phyloP scores from a whole-genome alignment of 1,284 basidiomycete genomes.

The Peniophora sp. region DNA sequence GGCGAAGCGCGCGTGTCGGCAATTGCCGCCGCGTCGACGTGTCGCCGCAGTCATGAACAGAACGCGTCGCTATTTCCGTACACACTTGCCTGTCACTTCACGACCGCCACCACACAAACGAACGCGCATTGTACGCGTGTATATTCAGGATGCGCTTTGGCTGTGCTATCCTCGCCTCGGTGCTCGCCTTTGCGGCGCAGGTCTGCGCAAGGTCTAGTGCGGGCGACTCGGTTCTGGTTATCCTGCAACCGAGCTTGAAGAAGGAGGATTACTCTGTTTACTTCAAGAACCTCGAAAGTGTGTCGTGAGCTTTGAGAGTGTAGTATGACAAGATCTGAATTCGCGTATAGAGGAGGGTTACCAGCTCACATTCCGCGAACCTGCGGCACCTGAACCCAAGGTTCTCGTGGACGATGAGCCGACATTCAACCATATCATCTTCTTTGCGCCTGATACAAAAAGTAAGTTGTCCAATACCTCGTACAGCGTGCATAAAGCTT shows the following conservation, averaged over 20 bases:
- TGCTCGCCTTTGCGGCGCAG: constrained; percentile 24
- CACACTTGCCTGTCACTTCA: neutral
- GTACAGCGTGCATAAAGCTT: neutral
- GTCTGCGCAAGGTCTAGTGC: constrained; percentile 68
- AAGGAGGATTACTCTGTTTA: constrained; percentile 71
- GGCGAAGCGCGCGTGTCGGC: neutral
- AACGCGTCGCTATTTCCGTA: neutral
- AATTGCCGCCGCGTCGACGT: neutral
- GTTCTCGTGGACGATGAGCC: constrained; percentile 68
- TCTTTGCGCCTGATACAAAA: constrained; percentile 80
- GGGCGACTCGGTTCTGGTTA: constrained; percentile 77
- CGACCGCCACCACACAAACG: neutral
- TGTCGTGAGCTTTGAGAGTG: constrained; percentile 15
- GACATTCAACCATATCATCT: constrained; percentile 75
- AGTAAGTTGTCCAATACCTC: constrained; percentile 35
- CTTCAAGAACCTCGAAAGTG: constrained; percentile 74
- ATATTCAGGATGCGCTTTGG: constrained; percentile 10
- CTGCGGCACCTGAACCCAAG: constrained; percentile 60
- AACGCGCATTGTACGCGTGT: neutral
- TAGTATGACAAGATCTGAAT: neutral
- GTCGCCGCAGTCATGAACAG: no score
- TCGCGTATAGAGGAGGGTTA: constrained; percentile 57
- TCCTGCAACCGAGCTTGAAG: constrained; percentile 66
- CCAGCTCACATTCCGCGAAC: constrained; percentile 75
- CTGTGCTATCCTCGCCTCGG: constrained; percentile 16